Base-by-base conservation (phyloP, 306 rosid species). In the Luffa acutangula region DNA sequence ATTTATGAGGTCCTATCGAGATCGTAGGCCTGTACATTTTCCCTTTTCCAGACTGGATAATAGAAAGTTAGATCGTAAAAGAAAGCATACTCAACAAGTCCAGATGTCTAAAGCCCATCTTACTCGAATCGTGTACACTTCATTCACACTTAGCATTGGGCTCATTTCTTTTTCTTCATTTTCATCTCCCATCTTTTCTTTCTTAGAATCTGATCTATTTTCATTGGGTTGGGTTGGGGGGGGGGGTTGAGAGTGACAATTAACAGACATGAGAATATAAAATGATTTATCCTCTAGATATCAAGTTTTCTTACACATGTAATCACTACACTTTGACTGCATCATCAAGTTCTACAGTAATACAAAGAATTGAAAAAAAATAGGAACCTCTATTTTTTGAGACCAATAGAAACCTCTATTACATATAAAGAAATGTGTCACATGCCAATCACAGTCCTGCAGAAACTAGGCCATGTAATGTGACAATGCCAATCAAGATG, bases 401-500 rank as follows among this genome's bases (percentile, higher is more conserved):
- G 31, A 25, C 31, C 31, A 25, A 25, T 7, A 56, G 9, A 18
- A 63, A 31, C 21, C 42, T 51, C 14, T 62, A 59, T 1, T 8
- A 15, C 48, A 78, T 9, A 62, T 34, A 53, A 5, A 36, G 42
- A 64, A 64, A 34, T 65, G 46, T 33, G 13, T 0, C 36, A 58
- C 20, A 56, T 42, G 41, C 14, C 51, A 67, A 46, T 91, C 89
- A 92, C 77, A 96, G 88, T 18, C 99, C 99, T 56, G 94, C 91
- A 42, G 99, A 96, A 80, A 96, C 99, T 88, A 96, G 83, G 70
- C 91, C 98, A 81, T 96, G 99, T 88, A 93, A 81, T n/a, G 98
- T 96, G 82, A 96, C 94, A 78, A 96, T 93, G 82, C 98, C 99
- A 77, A 96, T 93, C 89, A 96, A 56, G 18, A 75, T 48, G 78